Base-by-base conservation (phyloP, 2,329 filamentous ascomycete genomes). In the Thielaviopsis musarum region DNA sequence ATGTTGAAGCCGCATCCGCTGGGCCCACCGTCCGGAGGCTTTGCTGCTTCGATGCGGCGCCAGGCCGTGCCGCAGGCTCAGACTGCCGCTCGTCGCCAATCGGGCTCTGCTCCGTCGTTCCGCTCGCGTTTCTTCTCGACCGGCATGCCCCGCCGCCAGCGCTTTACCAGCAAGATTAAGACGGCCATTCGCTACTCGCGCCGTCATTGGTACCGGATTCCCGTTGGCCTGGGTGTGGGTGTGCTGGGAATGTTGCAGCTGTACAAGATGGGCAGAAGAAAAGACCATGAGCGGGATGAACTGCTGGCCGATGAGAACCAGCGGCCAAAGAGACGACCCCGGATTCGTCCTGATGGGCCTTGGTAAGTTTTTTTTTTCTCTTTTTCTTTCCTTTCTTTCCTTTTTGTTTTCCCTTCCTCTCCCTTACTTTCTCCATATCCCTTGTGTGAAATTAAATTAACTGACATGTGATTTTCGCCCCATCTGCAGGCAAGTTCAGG, bases 241-340 rank as follows among this genome's bases (percentile, higher is more conserved):
- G 90, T 95, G 67, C 77, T 96, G 9, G 91, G 89, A 24, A 75
- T 87, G 57, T 78, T 91, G 56, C 90, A 95, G 66, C 84, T 94
- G 69, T 93, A 91, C 71, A 88, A 88, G 69, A 81, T 88, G 59
- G 82, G 75, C 15, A 68, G 70, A 77, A 80, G 64, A 76, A 74
- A 66, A 69, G 26, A 62, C 22, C 54, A 57, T 10, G 62, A 64
- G 51, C 56, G 52, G 1, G 57, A 62, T n/a, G 63, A 63, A 48
- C 58, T 64, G 12, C 55, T 57, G 24, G 58, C 56, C 19, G 62
- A 62, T 30, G 58, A 57, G 24, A 53, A 49, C 41, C 56, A 34
- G 19, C 66, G 71, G 30, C 68, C 77, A 64, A 80, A 70, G 73
- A 77, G 67, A 72, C 80, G 74, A 64, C 74, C 74, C 54, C 79